Base-by-base conservation (phyloP, 192 early-diverging fungal species). In the Endogone sp. region DNA sequence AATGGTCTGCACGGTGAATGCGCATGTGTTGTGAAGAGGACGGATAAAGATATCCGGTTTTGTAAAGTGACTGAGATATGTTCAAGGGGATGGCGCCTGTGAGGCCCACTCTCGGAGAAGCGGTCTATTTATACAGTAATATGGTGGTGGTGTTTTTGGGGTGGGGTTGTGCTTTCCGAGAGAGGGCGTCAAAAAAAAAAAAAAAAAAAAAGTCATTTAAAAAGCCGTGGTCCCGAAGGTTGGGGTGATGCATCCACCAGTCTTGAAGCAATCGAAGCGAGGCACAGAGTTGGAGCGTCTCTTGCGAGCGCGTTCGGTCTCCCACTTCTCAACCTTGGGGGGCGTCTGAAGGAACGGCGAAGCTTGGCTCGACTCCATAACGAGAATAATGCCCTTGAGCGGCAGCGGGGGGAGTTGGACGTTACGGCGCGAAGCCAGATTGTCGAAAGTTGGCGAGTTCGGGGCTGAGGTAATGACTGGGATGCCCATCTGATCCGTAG, bases 271-370 rank as follows among this genome's bases (percentile, higher is more conserved):
- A 10, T 60, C 59, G 24, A 60, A 28, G 22, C 59, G 59, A 6
- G 59, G 59, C 1, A 28, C 59, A 6, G 59, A 60, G 27, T 60
- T 60, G 24, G 59, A 60, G 59, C 59, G 59, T 22, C 59, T 23
- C 24, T 60, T 60, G 22, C 59, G 59, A 28, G 59, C 59, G 22
- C 59, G 59, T 10, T 23, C 27, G 59, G 59, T 60, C 59, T 26
- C 27, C 22, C 27, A 23, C 59, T 60, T 60, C 10, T 26, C 59
- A 10, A 8, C 59, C 59, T 23, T 23, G 24, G 59, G 59, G 10
- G 59, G 59, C 22, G 22, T 26, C 27, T 23, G 24, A 10, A 60
- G 24, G 59, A 28, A 26, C 22, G 21, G 24, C 9, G 24, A 0
- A 6, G 59, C 10, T 6, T 6, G 1, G 22, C 10, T 26, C 59